These are phyloP conservation scores for Trichophyton mentagrophytes DNA, from an alignment of 2,329 filamentous ascomycete genomes.

Conservation along the genomic window DNA sequence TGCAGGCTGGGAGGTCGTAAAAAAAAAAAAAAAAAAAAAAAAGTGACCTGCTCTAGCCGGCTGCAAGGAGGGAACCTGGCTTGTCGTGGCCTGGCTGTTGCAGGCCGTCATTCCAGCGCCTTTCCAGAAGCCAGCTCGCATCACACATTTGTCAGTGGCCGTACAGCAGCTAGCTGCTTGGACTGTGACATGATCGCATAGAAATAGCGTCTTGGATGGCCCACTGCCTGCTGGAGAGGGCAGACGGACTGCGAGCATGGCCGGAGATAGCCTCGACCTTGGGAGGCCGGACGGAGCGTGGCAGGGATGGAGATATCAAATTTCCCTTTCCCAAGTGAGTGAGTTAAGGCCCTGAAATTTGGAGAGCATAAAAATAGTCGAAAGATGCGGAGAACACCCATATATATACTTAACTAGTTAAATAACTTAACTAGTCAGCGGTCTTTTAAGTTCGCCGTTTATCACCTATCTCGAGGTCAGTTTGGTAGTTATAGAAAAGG, in stretches of 20 bases:
- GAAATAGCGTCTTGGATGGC: neutral
- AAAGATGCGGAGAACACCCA: too few relatives aligned
- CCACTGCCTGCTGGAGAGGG: neutral
- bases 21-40: too few relatives aligned
- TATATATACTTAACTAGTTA: too few relatives aligned
- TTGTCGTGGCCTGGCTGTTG: neutral
- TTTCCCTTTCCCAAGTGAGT: too few relatives aligned
- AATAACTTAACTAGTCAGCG: too few relatives aligned
- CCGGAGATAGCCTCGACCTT: neutral
- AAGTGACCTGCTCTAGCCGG: neutral
- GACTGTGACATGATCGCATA: neutral
- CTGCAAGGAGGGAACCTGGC: neutral
- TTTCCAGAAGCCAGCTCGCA: neutral
- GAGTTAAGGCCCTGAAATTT: too few relatives aligned
- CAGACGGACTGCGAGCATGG: neutral
- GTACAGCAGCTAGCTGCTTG: neutral
- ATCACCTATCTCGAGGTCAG: too few relatives aligned
- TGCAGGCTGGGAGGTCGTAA: too few relatives aligned
- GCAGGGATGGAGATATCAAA: neutral
- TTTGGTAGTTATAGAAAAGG: neutral
- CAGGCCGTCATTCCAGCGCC: neutral
- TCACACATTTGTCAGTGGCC: neutral
- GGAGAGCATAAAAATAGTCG: too few relatives aligned
- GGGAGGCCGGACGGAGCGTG: neutral
- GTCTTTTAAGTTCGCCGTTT: too few relatives aligned